Percentiles rank a stretch among this genome's conserved stretches.
These are phyloP conservation scores for Spatholobus suberectus DNA, from an alignment of 306 rosid genomes.

Conservation along the genomic window DNA sequence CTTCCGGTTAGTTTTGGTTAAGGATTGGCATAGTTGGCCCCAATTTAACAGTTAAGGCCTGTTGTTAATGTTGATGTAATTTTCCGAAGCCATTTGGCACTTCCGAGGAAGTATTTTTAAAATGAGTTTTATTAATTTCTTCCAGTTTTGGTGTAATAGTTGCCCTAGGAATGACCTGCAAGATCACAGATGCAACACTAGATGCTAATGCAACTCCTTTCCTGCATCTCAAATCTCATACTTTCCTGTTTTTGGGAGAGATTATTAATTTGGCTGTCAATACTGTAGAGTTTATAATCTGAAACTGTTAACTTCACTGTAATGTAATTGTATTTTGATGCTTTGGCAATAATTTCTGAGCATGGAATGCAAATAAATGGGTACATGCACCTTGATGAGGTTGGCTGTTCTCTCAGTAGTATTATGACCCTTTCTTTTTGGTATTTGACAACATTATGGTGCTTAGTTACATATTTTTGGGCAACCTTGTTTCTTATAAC, in stretches of 20 bases:
- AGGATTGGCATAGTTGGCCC: constrained; percentile 9
- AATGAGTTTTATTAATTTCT: background rate
- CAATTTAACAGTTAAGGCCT: background rate
- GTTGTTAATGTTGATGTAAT: background rate
- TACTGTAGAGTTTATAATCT: background rate
- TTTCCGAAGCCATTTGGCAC: background rate
- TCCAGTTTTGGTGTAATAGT: background rate
- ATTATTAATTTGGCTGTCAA: background rate
- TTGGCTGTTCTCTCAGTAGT: constrained; percentile 5
- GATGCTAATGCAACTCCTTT: background rate
- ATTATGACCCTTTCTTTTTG: background rate
- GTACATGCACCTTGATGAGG: background rate
- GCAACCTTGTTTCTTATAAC: constrained; percentile 38
- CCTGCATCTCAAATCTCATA: background rate
- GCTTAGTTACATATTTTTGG: constrained; percentile 17
- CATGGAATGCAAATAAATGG: constrained; percentile 9
- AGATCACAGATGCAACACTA: too few species aligned
- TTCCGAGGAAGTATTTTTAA: background rate
- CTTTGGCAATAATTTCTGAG: constrained; percentile 1
- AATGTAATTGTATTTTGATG: constrained; percentile 9
- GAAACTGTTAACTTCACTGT: constrained; percentile 10
- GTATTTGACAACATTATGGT: constrained; percentile 1
- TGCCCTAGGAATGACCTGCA: background rate
- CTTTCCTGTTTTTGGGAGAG: background rate
- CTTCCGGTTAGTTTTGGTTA: constrained; percentile 10